These are phyloP conservation scores for Inga oerstediana DNA, from an alignment of 306 rosid species.

Conservation along the genomic window DNA sequence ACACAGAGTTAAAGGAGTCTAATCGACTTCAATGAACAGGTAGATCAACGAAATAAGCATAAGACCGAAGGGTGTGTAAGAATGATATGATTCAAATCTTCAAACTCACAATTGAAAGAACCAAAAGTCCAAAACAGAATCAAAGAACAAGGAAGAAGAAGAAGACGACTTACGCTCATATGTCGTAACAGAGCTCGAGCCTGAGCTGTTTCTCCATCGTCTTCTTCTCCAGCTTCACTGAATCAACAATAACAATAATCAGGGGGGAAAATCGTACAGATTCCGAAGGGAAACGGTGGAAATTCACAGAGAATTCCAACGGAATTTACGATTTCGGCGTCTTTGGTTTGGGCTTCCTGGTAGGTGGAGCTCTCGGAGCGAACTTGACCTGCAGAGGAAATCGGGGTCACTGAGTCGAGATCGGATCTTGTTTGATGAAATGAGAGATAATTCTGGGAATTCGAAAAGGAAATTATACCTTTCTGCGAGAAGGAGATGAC, in stretches of 20 bases:
- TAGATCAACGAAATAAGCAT: background rate
- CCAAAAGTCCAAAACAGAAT: background rate
- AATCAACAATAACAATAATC: conserved; percentile 22
- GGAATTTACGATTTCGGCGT: conserved; percentile 42
- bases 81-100: background rate
- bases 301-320: conserved; percentile 1
- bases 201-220: conserved; percentile 30
- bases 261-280: background rate
- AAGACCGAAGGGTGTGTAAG: background rate
- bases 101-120: background rate
- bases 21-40: background rate
- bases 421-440: background rate
- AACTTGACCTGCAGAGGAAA: conserved; percentile 48
- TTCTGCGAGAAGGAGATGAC: conserved; percentile 38
- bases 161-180: conserved; percentile 44
- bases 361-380: conserved; percentile 50
- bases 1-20: no score
- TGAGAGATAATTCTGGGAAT: background rate
- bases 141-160: background rate
- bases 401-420: background rate
- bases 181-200: conserved; percentile 49
- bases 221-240: conserved; percentile 56
- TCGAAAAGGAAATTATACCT: conserved; percentile 32
- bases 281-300: background rate
- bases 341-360: conserved; percentile 34